A percentile compares a stretch with the other conserved stretches of the same genome.
Evolutionary conservation across 805 yeast genomes (phyloP).

Genomic region (Candida rishiriensis): DNA sequence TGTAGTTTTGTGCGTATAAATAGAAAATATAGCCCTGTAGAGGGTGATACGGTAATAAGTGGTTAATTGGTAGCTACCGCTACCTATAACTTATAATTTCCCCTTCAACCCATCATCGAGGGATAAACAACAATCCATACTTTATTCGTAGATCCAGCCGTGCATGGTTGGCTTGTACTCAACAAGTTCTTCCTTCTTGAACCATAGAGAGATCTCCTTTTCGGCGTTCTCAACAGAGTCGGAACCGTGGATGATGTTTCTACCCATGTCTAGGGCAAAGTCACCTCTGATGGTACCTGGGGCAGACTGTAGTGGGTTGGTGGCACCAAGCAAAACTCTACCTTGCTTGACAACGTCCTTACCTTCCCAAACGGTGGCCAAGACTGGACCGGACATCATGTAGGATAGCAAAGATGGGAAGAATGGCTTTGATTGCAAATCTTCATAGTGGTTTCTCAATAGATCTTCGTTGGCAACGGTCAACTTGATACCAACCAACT

Average conservation of each 20-base stretch:
- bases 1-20: too few relatives aligned
- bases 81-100: too few relatives aligned
- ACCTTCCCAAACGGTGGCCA: slow-evolving; percentile 99
- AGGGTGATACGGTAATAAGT: too few relatives aligned
- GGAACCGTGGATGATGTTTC: slow-evolving; percentile 99
- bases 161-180: slow-evolving; percentile 82
- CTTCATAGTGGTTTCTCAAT: slow-evolving; percentile 92
- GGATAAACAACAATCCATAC: too few relatives aligned
- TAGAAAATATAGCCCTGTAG: too few relatives aligned
- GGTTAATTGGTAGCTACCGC: too few relatives aligned
- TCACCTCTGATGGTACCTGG: slow-evolving; percentile 99
- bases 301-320: slow-evolving; percentile 94
- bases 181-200: slow-evolving; percentile 93
- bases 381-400: slow-evolving; percentile 98
- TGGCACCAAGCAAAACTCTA: slow-evolving; percentile 96
- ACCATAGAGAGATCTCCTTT: slow-evolving; percentile 96
- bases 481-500: slow-evolving; percentile 93
- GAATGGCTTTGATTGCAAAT: slow-evolving; percentile 93
- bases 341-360: slow-evolving; percentile 99
- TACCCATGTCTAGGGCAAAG: slow-evolving; percentile 96
- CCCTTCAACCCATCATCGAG: too few relatives aligned
- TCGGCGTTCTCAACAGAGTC: slow-evolving; percentile 98
- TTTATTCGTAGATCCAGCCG: slow-evolving; percentile 93
- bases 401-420: slow-evolving; percentile 94
- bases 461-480: slow-evolving; percentile 80